A percentile compares a stretch with the other conserved stretches of the same genome.
phyloP scores from a whole-genome alignment of 2,329 filamentous ascomycete species.

The Alternaria gansuensis region DNA sequence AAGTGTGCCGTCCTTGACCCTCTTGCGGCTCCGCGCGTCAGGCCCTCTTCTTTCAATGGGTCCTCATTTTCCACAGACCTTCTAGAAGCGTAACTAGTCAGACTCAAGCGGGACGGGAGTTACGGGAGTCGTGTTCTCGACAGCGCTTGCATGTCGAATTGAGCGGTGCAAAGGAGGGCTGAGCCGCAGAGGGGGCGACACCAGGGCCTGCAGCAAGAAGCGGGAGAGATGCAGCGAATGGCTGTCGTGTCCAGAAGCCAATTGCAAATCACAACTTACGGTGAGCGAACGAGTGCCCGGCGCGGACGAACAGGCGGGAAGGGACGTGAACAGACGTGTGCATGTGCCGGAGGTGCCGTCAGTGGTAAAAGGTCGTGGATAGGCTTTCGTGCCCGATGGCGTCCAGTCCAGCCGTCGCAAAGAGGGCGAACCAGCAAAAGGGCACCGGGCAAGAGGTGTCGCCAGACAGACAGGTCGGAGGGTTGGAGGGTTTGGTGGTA shows the following conservation, averaged over 20 bases:
- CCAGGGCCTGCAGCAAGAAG: slow-evolving; percentile 12
- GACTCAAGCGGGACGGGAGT: slow-evolving; percentile 35
- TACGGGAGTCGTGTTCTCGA: slow-evolving; percentile 33
- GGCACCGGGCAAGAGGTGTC: slow-evolving; percentile 10
- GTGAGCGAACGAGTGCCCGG: slow-evolving; percentile 17
- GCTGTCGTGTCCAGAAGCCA: slow-evolving; percentile 21
- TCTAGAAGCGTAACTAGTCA: slow-evolving; percentile 52
- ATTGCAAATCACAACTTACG: slow-evolving; percentile 19
- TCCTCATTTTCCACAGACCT: slow-evolving; percentile 48
- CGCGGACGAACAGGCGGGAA: slow-evolving; percentile 28
- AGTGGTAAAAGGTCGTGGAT: background rate
- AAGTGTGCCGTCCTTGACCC: slow-evolving; percentile 18
- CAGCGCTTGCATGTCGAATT: slow-evolving; percentile 38
- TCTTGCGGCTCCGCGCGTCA: slow-evolving; percentile 31
- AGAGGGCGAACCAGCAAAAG: slow-evolving; percentile 6
- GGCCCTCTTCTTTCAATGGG: slow-evolving; percentile 30
- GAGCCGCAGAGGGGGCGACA: slow-evolving; percentile 9
- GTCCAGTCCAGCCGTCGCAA: background rate
- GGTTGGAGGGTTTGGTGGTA: slow-evolving; percentile 27
- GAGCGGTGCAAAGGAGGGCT: slow-evolving; percentile 32
- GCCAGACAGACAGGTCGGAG: slow-evolving; percentile 24
- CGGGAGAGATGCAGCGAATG: slow-evolving; percentile 19
- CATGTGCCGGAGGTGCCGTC: background rate
- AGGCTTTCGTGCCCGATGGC: background rate
- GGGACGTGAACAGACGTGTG: background rate